phyloP scores from a whole-genome alignment of 805 yeast species.

The Cyberlindnera amylophila region DNA sequence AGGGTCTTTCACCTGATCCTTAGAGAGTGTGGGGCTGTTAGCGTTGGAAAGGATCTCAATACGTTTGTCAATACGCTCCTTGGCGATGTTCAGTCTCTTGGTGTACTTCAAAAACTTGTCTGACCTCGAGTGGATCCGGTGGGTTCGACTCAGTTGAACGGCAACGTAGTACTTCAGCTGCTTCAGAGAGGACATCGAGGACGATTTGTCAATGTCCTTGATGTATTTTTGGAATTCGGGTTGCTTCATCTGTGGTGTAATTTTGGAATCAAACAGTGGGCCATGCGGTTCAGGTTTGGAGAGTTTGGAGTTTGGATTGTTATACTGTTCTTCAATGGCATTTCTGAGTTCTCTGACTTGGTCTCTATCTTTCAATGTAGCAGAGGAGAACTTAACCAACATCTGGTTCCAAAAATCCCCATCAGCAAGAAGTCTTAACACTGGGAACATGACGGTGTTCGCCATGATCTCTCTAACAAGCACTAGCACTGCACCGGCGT shows the following conservation, averaged over 20 bases:
- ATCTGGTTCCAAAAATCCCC: conserved; percentile 75
- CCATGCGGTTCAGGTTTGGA: conserved; percentile 15
- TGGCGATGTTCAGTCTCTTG: conserved; percentile 31
- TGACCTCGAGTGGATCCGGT: conserved; percentile 29
- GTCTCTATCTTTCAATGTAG: conserved; percentile 63
- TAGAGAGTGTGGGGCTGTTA: not conserved
- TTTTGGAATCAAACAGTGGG: conserved; percentile 28
- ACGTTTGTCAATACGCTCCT: conserved; percentile 27
- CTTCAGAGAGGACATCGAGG: conserved; percentile 40
- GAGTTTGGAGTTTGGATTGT: conserved; percentile 10
- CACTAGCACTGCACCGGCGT: conserved; percentile 44
- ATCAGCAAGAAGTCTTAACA: conserved; percentile 51
- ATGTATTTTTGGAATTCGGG: conserved; percentile 39
- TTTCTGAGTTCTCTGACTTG: conserved; percentile 71
- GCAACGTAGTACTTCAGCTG: conserved; percentile 45
- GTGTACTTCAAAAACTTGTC: conserved; percentile 27
- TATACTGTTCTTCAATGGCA: conserved; percentile 64
- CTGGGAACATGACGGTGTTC: conserved; percentile 51
- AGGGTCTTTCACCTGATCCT: not conserved
- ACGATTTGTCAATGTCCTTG: conserved; percentile 31
- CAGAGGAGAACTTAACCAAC: conserved; percentile 56
- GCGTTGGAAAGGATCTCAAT: conserved; percentile 25
- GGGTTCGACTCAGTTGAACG: conserved; percentile 42
- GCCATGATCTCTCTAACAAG: conserved; percentile 63
- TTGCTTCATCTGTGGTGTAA: conserved; percentile 38